Conservation (phyloP, 1,284 basidiomycete genomes). For the Stygiomarasmius scandens region DNA sequence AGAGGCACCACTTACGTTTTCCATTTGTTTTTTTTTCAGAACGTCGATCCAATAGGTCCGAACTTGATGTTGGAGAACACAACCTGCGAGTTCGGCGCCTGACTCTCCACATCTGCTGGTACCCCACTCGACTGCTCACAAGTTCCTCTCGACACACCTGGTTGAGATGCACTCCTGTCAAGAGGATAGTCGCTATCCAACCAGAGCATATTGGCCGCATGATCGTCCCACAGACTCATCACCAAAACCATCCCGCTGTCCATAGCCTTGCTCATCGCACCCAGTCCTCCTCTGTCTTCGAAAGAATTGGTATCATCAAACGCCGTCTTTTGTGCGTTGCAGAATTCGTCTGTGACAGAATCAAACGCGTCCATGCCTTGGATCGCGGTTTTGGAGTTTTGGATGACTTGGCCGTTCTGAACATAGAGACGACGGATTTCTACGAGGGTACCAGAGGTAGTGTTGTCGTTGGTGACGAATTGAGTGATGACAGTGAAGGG, state of each 20-base stretch:
- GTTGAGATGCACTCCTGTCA: constrained; percentile 28
- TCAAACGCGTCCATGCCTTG: constrained; percentile 42
- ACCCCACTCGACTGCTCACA: constrained; percentile 51
- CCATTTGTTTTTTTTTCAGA: background rate
- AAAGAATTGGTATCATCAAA: constrained; percentile 50
- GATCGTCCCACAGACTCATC: constrained; percentile 58
- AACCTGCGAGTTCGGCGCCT: constrained; percentile 40
- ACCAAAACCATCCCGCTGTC: constrained; percentile 45
- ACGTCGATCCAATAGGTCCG: constrained; percentile 55
- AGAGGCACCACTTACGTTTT: too few relatives aligned
- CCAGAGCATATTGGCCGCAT: constrained; percentile 52
- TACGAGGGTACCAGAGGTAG: constrained; percentile 44
- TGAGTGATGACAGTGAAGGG: constrained; percentile 51
- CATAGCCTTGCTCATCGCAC: constrained; percentile 38
- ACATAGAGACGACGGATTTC: constrained; percentile 59
- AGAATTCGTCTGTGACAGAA: constrained; percentile 41
- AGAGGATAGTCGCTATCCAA: constrained; percentile 44
- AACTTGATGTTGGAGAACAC: constrained; percentile 59
- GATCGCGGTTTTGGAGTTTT: constrained; percentile 50
- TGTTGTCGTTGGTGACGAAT: constrained; percentile 51
- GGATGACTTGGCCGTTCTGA: constrained; percentile 52
- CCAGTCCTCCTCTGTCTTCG: constrained; percentile 44
- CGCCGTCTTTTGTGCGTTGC: constrained; percentile 39
- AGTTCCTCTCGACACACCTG: constrained; percentile 50
- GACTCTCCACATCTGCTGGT: constrained; percentile 46